Base-by-base conservation (phyloP, 768 basidiomycete species). In the Rhodotorula kratochvilovae region DNA sequence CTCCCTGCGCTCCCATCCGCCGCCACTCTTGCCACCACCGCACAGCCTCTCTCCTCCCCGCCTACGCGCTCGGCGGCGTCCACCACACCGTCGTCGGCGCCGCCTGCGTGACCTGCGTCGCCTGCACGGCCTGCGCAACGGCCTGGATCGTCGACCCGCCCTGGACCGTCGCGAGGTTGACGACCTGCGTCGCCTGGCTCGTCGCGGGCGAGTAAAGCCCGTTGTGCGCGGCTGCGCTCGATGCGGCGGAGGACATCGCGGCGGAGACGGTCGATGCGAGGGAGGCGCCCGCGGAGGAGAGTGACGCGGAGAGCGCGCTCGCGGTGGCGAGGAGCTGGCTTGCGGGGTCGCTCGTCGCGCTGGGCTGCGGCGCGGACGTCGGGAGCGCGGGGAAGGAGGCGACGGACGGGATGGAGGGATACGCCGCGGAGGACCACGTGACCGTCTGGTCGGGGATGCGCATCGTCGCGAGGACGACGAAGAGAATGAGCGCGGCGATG, bases 401-500 rank as follows among this genome's bases (percentile, higher is more conserved):
- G 25, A 50, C 48, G 23, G 7, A 2, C 11, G 48, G 48, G 23
- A 25, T 4, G 23, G 6, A 8, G 11, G 48, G 45, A 19, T 21
- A 17, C 19, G 19, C 45, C 19, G 23, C 2, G 10, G 42, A 21
- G 25, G 21, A 11, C 39, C 57, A 43, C 19, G 58, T 19, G 33
- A 39, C 36, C 25, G 39, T 36, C 36, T 55, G 54, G 27, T 62
- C 42, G 0, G 65, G 66, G 13, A 71, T 27, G 3, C 35, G n/a
- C 67, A 68, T 68, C 31, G 60, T 70, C 16, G 72, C 68, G 57
- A 74, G 63, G 21, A 63, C 56, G 63, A 74, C 35, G 50, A 70
- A 62, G n/a, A 74, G 55, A 63, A 74, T 48, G 39, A 74, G 50
- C 29, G 63, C 73, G 48, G 51, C 57, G 63, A 70, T 74, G n/a